These are phyloP conservation scores for Fusarium lateritium DNA, from an alignment of 2,329 filamentous ascomycete species.

Conservation along the genomic window DNA sequence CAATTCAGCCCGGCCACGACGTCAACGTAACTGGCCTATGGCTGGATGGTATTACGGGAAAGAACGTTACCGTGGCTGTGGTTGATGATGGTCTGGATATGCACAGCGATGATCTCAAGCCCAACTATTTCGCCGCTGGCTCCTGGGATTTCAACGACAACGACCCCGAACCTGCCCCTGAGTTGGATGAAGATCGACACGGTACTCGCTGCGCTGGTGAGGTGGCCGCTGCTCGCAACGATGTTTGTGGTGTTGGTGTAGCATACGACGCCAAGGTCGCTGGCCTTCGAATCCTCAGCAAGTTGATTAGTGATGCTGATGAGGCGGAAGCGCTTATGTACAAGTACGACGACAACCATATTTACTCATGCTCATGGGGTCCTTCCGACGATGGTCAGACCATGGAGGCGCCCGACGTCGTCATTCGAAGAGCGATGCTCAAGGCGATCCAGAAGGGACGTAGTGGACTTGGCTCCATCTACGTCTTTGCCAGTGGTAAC, in stretches of 20 bases:
- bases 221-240: conserved; percentile 90
- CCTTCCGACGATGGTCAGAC: conserved; percentile 92
- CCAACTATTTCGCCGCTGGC: conserved; percentile 92
- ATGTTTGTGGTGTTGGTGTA: conserved; percentile 95
- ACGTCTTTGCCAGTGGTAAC: conserved; percentile 95
- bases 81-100: conserved; percentile 97
- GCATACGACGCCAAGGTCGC: conserved; percentile 93
- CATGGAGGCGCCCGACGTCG: conserved; percentile 92
- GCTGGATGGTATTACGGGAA: conserved; percentile 90
- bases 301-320: conserved; percentile 90
- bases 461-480: conserved; percentile 87
- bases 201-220: conserved; percentile 96
- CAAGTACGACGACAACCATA: conserved; percentile 90
- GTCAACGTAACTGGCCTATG: conserved; percentile 97
- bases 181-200: conserved; percentile 88
- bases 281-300: conserved; percentile 92
- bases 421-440: conserved; percentile 92
- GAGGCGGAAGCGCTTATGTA: conserved; percentile 95
- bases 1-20: conserved; percentile 85
- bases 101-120: conserved; percentile 91
- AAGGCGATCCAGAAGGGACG: conserved; percentile 93
- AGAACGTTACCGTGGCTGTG: conserved; percentile 91
- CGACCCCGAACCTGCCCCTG: conserved; percentile 81
- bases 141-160: conserved; percentile 98
- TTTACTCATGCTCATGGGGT: conserved; percentile 99